Evolutionary conservation across 306 rosid species (phyloP).

Genomic region (Casuarina cunninghamiana): DNA sequence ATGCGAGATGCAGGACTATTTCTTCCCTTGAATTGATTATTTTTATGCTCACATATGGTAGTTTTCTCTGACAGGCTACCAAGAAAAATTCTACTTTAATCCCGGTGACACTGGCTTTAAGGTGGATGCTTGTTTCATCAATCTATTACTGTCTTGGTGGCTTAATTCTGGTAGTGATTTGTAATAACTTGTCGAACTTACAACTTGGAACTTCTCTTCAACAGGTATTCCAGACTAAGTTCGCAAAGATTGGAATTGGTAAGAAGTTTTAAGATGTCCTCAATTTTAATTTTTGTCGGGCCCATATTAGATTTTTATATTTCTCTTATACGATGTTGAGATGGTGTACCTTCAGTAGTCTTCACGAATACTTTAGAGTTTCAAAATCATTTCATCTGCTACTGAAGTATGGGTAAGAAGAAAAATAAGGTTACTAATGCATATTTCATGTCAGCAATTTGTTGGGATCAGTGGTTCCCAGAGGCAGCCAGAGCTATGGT

Average conservation of each 20-base stretch:
- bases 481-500: slow-evolving; percentile 95
- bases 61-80: slow-evolving; percentile 63
- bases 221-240: slow-evolving; percentile 92
- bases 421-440: slow-evolving; percentile 21
- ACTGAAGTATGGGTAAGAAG: slow-evolving; percentile 6
- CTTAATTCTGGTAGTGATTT: slow-evolving; percentile 19
- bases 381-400: slow-evolving; percentile 12
- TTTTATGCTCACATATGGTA: not conserved
- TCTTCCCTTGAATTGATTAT: not conserved
- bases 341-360: not conserved
- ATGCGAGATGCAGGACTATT: slow-evolving; percentile 21
- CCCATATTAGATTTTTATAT: not conserved
- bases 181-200: slow-evolving; percentile 10
- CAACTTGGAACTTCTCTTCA: slow-evolving; percentile 25
- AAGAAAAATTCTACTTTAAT: slow-evolving; percentile 96
- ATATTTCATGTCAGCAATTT: slow-evolving; percentile 63
- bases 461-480: slow-evolving; percentile 99
- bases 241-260: slow-evolving; percentile 92
- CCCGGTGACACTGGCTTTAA: slow-evolving; percentile 98
- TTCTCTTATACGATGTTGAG: slow-evolving; percentile 3
- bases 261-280: slow-evolving; percentile 32
- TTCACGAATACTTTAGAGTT: slow-evolving; percentile 4
- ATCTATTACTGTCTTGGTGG: slow-evolving; percentile 12
- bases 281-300: slow-evolving; percentile 3
- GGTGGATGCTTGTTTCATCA: slow-evolving; percentile 43